Evolutionary conservation across 2,329 filamentous ascomycete species (phyloP).

Genomic region (Beauveria bassiana): DNA sequence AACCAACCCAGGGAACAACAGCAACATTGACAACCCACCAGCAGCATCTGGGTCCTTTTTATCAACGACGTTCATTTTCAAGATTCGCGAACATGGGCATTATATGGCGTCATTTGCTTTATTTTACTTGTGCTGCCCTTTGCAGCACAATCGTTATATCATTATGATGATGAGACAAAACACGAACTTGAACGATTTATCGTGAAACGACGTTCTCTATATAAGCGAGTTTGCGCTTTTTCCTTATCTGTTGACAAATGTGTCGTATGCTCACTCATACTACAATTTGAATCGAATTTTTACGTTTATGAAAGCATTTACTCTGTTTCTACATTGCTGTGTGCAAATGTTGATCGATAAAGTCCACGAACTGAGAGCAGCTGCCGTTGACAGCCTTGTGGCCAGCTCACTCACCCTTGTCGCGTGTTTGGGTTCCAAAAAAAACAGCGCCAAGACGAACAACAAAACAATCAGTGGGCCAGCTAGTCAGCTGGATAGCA

Average conservation of each 20-base stretch:
- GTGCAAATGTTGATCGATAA: too few species aligned
- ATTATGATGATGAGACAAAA: neutral
- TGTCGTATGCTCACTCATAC: neutral
- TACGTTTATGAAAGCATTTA: neutral
- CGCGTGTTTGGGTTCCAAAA: too few species aligned
- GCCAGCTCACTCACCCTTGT: too few species aligned
- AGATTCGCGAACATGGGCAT: slow-evolving; percentile 7
- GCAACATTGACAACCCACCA: neutral
- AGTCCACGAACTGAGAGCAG: too few species aligned
- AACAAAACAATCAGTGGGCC: too few species aligned
- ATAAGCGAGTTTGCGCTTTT: neutral
- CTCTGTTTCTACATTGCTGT: neutral
- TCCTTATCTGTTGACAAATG: neutral
- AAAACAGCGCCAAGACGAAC: too few species aligned
- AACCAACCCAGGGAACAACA: neutral
- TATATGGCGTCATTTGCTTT: neutral
- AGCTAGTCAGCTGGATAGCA: too few species aligned
- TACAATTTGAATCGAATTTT: neutral
- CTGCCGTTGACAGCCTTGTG: too few species aligned
- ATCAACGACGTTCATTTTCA: neutral
- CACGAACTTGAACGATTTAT: neutral
- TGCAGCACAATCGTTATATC: neutral
- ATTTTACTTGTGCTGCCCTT: neutral
- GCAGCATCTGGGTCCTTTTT: neutral
- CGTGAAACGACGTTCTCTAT: neutral